Percentiles rank a stretch among this genome's conserved stretches.
Evolutionary conservation across 495 filamentous ascomycete species (phyloP).

Genomic region (Staphylotrichum longicolle): DNA sequence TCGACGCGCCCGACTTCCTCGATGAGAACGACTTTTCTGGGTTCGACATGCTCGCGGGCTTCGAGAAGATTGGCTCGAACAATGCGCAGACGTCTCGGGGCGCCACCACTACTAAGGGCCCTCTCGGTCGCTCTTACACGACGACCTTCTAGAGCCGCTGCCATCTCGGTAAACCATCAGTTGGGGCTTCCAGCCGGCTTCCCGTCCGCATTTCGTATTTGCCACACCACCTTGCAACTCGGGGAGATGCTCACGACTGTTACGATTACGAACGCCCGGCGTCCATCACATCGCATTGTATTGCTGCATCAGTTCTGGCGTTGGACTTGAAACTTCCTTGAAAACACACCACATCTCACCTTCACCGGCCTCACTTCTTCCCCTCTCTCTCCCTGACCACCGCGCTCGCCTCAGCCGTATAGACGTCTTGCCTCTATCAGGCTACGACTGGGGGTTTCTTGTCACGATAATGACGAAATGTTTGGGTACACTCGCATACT

Average conservation of each 20-base stretch:
- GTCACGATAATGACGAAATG: conserved; percentile 9
- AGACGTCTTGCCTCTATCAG: too few relatives aligned
- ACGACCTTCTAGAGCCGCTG: conserved; percentile 38
- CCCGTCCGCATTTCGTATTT: not conserved
- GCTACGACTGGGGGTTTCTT: not conserved
- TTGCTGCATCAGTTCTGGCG: conserved; percentile 4
- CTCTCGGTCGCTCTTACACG: conserved; percentile 43
- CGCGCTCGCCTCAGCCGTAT: too few relatives aligned
- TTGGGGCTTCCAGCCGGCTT: not conserved
- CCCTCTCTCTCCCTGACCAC: too few relatives aligned
- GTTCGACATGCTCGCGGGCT: conserved; percentile 83
- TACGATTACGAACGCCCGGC: conserved; percentile 3
- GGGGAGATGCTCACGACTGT: conserved; percentile 11
- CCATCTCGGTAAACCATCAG: too few relatives aligned
- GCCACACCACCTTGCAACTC: not conserved
- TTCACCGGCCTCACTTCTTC: too few relatives aligned
- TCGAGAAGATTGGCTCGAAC: conserved; percentile 77
- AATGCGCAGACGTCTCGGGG: conserved; percentile 29
- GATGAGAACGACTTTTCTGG: conserved; percentile 65
- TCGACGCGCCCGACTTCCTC: conserved; percentile 53
- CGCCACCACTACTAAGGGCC: conserved; percentile 23
- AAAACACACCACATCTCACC: too few relatives aligned
- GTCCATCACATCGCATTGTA: not conserved
- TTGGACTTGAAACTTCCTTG: not conserved
- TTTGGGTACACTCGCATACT: not conserved